A percentile compares a stretch with the other conserved stretches of the same genome.
These are phyloP conservation scores for Entonaema liquescens DNA, from an alignment of 495 filamentous ascomycete species.

Conservation along the genomic window DNA sequence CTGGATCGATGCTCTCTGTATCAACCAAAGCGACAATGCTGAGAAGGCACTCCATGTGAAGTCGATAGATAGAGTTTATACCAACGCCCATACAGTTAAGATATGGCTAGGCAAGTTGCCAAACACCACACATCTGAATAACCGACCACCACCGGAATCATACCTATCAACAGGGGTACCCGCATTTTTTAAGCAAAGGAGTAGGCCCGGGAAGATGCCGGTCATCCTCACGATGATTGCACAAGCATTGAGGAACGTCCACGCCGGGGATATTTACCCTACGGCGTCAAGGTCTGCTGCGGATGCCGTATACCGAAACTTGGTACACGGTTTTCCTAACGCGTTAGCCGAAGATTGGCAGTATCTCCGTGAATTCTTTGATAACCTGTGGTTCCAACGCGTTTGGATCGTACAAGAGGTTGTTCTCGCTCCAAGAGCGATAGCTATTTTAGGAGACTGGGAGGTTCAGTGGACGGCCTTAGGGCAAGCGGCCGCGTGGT, in stretches of 20 bases:
- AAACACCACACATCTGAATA: background rate
- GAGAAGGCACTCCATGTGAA: slow-evolving; percentile 44
- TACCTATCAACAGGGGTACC: background rate
- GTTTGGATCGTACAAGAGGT: slow-evolving; percentile 41
- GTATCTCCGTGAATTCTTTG: slow-evolving; percentile 19
- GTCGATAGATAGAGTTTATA: slow-evolving; percentile 44
- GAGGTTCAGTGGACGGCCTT: slow-evolving; percentile 26
- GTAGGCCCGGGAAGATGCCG: slow-evolving; percentile 20
- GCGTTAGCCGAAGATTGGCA: slow-evolving; percentile 19
- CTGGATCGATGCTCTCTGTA: slow-evolving; percentile 50
- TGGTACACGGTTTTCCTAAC: slow-evolving; percentile 21
- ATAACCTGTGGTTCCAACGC: slow-evolving; percentile 34
- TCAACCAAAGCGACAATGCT: slow-evolving; percentile 41
- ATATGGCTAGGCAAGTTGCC: slow-evolving; percentile 29
- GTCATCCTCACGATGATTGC: slow-evolving; percentile 28
- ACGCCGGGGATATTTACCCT: slow-evolving; percentile 9
- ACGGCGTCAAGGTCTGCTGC: slow-evolving; percentile 17
- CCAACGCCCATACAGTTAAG: slow-evolving; percentile 22
- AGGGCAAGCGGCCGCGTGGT: slow-evolving; percentile 28
- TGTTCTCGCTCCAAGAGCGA: slow-evolving; percentile 23
- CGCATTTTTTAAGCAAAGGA: background rate
- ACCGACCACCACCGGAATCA: background rate
- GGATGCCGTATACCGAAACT: slow-evolving; percentile 20
- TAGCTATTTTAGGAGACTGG: slow-evolving; percentile 32
- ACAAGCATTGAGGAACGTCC: slow-evolving; percentile 28